Base-by-base conservation (phyloP, 306 rosid species). In the Hylodesmum podocarpum region DNA sequence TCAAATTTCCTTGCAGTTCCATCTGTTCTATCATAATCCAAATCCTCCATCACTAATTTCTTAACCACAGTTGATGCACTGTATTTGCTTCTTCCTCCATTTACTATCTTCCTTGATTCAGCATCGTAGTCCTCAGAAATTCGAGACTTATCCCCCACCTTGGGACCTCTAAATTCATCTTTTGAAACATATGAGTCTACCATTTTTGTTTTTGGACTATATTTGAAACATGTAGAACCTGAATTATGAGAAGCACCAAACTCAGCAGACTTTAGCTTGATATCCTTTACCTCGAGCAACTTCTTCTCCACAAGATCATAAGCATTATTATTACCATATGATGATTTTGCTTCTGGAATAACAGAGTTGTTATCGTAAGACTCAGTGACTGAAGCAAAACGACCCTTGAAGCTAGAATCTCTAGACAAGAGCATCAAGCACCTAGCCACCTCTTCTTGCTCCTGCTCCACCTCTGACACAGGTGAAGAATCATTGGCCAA, bases 401-500 rank as follows among this genome's bases (percentile, higher is more conserved):
- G 82, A 79, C 78, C 76, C 82, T 31, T 86, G 25, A 39, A 50
- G 58, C 85, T 81, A 37, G 80, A 77, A 80, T 87, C 94, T 77
- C 77, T 84, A 22, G 98, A 94, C 84, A 94, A 55, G 78, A 90
- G 44, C 84, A 94, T 89, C 88, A 94, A 86, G 68, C 91, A 79
- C 80, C 41, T 78, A 44, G 96, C 97, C 33, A 85, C 96, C 76
- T 91, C 93, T 77, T 86, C 86, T 50, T 82, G 89, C 29, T 87
- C 90, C 72, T 84, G 90, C 62, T 91, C 92, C 21, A 79, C 79
- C 66, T 86, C 90, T 2, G 93, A 84, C 21, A 73, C 66, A 41
- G 79, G 65, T 15, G 89, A 83, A 53, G 86, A 77, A 33, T 76
- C 75, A 78, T 82, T 72, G 25, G 28, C 70, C 74, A 78, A 8